phyloP scores from a whole-genome alignment of 192 early-diverging fungal genomes.

The Kappamyces sp. region DNA sequence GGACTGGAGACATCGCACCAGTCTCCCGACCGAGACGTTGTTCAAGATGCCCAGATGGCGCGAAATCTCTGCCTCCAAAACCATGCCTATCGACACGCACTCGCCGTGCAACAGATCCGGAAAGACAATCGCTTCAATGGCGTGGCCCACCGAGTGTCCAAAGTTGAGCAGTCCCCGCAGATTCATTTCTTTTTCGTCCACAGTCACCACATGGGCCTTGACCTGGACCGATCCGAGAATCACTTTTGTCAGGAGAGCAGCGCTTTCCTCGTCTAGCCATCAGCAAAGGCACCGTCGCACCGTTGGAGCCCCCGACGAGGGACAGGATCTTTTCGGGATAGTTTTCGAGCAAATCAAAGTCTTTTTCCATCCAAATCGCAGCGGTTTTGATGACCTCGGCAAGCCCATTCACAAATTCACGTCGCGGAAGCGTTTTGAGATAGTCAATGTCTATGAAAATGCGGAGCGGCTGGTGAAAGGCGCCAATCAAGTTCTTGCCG shows the following conservation, averaged over 20 bases:
- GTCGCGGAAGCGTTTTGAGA: slow-evolving; percentile 76
- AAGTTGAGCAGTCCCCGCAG: slow-evolving; percentile 94
- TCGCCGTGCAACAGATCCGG: slow-evolving; percentile 93
- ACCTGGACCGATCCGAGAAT: slow-evolving; percentile 82
- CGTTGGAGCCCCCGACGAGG: slow-evolving; percentile 16
- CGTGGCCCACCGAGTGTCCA: slow-evolving; percentile 95
- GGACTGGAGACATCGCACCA: slow-evolving; percentile 72
- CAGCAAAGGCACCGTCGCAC: slow-evolving; percentile 12
- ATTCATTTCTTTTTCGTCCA: slow-evolving; percentile 92
- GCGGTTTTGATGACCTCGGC: slow-evolving; percentile 98
- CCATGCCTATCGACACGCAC: slow-evolving; percentile 92
- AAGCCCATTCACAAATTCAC: slow-evolving; percentile 95
- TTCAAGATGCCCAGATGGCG: slow-evolving; percentile 80
- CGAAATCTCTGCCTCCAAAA: slow-evolving; percentile 90
- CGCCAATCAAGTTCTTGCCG: slow-evolving; percentile 93
- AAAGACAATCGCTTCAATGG: slow-evolving; percentile 85
- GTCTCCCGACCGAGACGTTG: slow-evolving; percentile 79
- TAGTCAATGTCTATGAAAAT: slow-evolving; percentile 89
- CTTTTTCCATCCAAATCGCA: slow-evolving; percentile 80
- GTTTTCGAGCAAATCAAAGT: slow-evolving; percentile 88
- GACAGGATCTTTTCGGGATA: slow-evolving; percentile 72
- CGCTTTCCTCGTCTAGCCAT: slow-evolving; percentile 17
- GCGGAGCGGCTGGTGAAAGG: slow-evolving; percentile 92
- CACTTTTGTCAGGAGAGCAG: slow-evolving; percentile 62
- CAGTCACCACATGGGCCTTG: slow-evolving; percentile 92